Conservation (phyloP, 2,329 filamentous ascomycete species). For the Monosporascus cannonballus region DNA sequence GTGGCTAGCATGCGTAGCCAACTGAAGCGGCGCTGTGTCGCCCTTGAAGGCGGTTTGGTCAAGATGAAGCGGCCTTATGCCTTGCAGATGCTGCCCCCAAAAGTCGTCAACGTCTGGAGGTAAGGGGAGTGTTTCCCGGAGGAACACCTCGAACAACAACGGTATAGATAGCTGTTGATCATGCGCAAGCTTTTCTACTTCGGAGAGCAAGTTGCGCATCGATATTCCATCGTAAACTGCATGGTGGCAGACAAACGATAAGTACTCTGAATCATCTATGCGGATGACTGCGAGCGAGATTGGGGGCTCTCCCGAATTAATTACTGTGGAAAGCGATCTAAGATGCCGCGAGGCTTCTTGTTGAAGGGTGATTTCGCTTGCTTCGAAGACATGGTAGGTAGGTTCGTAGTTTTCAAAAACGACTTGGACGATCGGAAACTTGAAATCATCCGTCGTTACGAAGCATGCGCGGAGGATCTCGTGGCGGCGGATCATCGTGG, state of each 20-base stretch:
- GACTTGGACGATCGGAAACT: conserved; percentile 65
- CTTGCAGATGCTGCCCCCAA: conserved; percentile 55
- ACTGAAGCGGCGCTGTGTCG: conserved; percentile 6
- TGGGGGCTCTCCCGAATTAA: conserved; percentile 41
- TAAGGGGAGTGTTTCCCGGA: conserved; percentile 50
- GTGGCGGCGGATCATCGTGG: conserved; percentile 56
- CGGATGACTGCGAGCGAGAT: conserved; percentile 38
- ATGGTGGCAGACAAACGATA: conserved; percentile 62
- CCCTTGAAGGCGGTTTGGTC: background rate
- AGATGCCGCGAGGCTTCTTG: conserved; percentile 29
- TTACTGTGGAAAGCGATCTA: conserved; percentile 26
- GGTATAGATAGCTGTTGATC: conserved; percentile 40
- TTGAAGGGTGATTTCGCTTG: conserved; percentile 7
- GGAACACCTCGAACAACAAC: conserved; percentile 56
- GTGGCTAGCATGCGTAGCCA: conserved; percentile 5
- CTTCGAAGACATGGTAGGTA: conserved; percentile 33
- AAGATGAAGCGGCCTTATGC: conserved; percentile 33
- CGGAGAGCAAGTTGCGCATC: conserved; percentile 61
- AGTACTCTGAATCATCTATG: conserved; percentile 24
- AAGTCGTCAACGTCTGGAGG: conserved; percentile 50
- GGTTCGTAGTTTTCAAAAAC: conserved; percentile 46
- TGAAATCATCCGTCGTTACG: conserved; percentile 52
- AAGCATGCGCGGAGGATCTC: conserved; percentile 76
- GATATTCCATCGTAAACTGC: conserved; percentile 82
- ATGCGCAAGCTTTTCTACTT: conserved; percentile 57